Conservation (phyloP, 257 asterid species). For the Craterostigma plantagineum region DNA sequence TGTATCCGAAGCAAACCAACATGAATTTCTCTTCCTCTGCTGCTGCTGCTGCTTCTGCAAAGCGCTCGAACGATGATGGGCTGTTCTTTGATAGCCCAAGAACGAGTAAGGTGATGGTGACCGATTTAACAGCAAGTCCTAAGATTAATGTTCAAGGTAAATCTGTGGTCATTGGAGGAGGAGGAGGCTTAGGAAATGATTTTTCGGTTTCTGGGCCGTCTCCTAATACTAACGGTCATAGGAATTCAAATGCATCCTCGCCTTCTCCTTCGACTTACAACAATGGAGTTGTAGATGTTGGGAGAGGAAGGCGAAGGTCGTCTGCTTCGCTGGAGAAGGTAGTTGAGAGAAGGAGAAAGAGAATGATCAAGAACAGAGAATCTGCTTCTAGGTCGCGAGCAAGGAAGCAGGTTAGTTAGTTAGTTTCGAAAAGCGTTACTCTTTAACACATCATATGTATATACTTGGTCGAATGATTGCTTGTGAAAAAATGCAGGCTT, state of each 20-base stretch:
- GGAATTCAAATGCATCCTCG: slow-evolving; percentile 6
- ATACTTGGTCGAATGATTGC: no score
- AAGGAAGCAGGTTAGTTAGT: slow-evolving; percentile 13
- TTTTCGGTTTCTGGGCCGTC: slow-evolving; percentile 8
- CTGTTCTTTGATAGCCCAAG: slow-evolving; percentile 17
- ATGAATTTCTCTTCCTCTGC: slow-evolving; percentile 26
- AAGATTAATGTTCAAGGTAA: slow-evolving; percentile 18
- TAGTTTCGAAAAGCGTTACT: neutral
- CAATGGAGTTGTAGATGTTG: slow-evolving; percentile 14
- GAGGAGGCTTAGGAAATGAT: slow-evolving; percentile 2
- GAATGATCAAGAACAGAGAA: slow-evolving; percentile 15
- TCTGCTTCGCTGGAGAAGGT: slow-evolving; percentile 14
- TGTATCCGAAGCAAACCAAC: slow-evolving; percentile 34
- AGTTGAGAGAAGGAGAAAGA: slow-evolving; percentile 11
- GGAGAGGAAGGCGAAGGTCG: slow-evolving; percentile 10
- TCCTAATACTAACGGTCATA: slow-evolving; percentile 18
- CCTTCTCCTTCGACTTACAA: slow-evolving; percentile 40
- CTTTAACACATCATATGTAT: neutral
- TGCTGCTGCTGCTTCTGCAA: slow-evolving; percentile 28
- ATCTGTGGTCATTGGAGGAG: slow-evolving; percentile 8
- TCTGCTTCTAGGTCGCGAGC: slow-evolving; percentile 17
- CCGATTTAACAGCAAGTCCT: slow-evolving; percentile 14
- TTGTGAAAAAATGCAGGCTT: slow-evolving; percentile 13
- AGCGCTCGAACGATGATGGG: slow-evolving; percentile 14
- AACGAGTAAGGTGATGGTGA: slow-evolving; percentile 15